A percentile compares a stretch with the other conserved stretches of the same genome.
Conservation (phyloP, 2,329 filamentous ascomycete species). For the Arthrobotrys pseudoclavata region DNA sequence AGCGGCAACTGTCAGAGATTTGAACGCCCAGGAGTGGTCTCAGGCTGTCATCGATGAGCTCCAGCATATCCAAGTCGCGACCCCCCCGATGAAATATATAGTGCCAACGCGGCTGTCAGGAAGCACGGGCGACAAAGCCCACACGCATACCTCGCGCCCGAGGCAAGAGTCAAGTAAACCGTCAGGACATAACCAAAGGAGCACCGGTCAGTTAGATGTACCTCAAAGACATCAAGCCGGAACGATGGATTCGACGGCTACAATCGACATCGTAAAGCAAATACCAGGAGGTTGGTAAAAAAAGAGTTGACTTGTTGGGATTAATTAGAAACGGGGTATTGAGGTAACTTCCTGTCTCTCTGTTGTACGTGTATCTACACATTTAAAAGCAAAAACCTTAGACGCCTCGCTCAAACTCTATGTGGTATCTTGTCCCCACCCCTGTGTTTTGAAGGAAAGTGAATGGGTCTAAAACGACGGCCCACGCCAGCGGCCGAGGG, state of each 20-base stretch:
- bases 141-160: neutral
- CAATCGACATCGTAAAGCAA: conserved; percentile 43
- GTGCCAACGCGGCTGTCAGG: neutral
- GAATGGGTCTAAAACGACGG: neutral
- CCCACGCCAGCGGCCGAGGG: neutral
- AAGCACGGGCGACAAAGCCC: neutral
- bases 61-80: conserved; percentile 32
- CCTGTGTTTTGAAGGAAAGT: neutral
- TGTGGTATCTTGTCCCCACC: neutral
- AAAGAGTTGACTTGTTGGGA: neutral
- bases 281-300: conserved; percentile 48
- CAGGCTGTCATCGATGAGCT: conserved; percentile 41
- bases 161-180: neutral
- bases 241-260: conserved; percentile 36
- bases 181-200: neutral
- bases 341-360: neutral
- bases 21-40: conserved; percentile 55
- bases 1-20: conserved; percentile 5
- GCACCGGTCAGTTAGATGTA: neutral
- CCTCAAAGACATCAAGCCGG: conserved; percentile 31
- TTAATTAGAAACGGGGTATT: neutral
- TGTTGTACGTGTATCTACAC: conserved; percentile 7
- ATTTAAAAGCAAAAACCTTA: neutral
- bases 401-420: conserved; percentile 14
- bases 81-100: conserved; percentile 11